Evolutionary conservation across 164 flowering plant species (phyloP).

Genomic region (Pachysandra terminalis): DNA sequence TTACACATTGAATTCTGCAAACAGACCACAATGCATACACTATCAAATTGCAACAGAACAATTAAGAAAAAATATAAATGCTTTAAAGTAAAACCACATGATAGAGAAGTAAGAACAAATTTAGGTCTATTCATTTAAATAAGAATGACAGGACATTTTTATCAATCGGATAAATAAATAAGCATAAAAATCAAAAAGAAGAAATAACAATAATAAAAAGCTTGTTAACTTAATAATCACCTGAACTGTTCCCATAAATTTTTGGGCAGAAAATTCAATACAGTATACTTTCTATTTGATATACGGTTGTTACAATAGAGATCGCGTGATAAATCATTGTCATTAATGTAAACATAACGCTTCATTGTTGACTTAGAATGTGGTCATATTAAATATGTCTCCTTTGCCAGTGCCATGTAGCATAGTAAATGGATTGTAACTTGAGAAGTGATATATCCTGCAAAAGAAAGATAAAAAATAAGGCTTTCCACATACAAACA

Average conservation of each 20-base stretch:
- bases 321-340: constrained; percentile 55
- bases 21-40: too few species aligned
- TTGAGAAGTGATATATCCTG: constrained; percentile 5
- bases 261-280: constrained; percentile 86
- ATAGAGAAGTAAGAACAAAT: neutral
- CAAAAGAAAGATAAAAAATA: neutral
- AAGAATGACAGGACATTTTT: too few species aligned
- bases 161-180: too few species aligned
- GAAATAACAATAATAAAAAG: constrained; percentile 2
- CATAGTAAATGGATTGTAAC: neutral
- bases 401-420: constrained; percentile 6
- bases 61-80: too few species aligned
- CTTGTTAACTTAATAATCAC: constrained; percentile 31
- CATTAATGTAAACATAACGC: constrained; percentile 81
- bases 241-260: constrained; percentile 99
- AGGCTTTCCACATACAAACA: neutral
- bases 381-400: constrained; percentile 5
- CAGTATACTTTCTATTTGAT: constrained; percentile 87
- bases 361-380: constrained; percentile 47
- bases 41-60: too few species aligned
- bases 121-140: neutral
- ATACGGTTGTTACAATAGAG: constrained; percentile 79
- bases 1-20: too few species aligned
- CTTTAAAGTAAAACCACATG: too few species aligned
- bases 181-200: neutral